Percentiles rank a stretch among this genome's conserved stretches.
phyloP scores from a whole-genome alignment of 345 rosid genomes.

The Lumnitzera littorea region DNA sequence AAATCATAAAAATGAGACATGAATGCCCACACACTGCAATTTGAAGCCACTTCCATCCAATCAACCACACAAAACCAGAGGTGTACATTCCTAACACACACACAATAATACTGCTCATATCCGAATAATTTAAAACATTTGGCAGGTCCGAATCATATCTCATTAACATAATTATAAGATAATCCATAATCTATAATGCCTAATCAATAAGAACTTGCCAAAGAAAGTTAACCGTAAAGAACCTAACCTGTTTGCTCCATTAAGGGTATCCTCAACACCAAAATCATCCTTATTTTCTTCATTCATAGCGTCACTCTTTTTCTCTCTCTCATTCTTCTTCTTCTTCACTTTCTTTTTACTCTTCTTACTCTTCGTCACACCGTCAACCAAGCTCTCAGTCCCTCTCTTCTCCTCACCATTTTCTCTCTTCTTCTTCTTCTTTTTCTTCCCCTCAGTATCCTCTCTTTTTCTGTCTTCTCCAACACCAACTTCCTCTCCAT shows the following conservation, averaged over 20 bases:
- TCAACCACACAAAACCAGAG: no score
- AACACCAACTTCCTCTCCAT: conserved; percentile 19
- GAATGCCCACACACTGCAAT: no score
- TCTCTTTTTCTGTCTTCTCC: conserved; percentile 11
- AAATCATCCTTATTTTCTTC: conserved; percentile 13
- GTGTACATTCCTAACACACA: no score
- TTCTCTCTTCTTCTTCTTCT: conserved; percentile 8
- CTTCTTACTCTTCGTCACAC: conserved; percentile 7
- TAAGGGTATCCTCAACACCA: conserved; percentile 12
- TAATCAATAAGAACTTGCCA: no score
- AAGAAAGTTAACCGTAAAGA: no score
- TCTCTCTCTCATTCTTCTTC: conserved; percentile 9
- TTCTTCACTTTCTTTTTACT: conserved; percentile 10
- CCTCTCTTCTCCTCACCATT: conserved; percentile 6
- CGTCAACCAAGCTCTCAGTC: conserved; percentile 3
- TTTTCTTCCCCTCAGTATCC: conserved; percentile 13
- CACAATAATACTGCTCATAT: no score
- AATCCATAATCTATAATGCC: no score
- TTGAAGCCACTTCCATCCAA: no score
- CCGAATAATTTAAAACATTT: no score
- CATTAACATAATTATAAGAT: no score
- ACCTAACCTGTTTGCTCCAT: conserved; percentile 6
- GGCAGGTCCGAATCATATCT: no score
- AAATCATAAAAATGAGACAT: no score
- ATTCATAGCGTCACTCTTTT: conserved; percentile 9